These are phyloP conservation scores for Xylaria grammica DNA, from an alignment of 495 filamentous ascomycete genomes.

Conservation along the genomic window DNA sequence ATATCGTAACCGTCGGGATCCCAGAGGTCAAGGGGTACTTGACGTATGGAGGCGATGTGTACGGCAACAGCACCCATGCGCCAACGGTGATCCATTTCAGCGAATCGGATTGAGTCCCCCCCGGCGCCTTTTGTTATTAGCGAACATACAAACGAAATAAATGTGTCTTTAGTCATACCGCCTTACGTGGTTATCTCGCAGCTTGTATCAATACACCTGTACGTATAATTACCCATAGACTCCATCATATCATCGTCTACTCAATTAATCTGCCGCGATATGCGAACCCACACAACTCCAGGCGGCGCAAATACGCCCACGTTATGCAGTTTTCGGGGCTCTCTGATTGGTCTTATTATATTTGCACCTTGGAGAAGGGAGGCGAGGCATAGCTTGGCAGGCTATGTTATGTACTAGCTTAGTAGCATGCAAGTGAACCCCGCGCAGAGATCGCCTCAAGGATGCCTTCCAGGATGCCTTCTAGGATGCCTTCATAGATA, in stretches of 20 bases:
- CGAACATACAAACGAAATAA: neutral
- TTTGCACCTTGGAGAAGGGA: too few relatives aligned
- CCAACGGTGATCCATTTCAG: constrained; percentile 26
- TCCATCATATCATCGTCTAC: neutral
- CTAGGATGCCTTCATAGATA: too few relatives aligned
- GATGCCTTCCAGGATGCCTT: too few relatives aligned
- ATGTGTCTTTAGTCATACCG: neutral
- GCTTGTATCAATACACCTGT: neutral
- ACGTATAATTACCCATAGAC: neutral
- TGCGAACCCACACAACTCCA: neutral
- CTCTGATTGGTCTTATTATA: neutral
- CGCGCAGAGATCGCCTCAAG: too few relatives aligned
- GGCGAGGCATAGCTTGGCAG: neutral
- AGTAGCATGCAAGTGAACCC: too few relatives aligned
- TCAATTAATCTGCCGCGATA: neutral
- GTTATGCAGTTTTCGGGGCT: neutral
- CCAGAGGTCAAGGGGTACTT: constrained; percentile 50
- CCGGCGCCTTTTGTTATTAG: neutral
- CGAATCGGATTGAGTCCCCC: constrained; percentile 4
- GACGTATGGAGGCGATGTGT: constrained; percentile 54
- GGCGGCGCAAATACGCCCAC: neutral
- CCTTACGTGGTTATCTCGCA: neutral
- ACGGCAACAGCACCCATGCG: constrained; percentile 49
- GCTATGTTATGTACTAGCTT: too few relatives aligned
- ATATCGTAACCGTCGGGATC: constrained; percentile 42